phyloP scores from a whole-genome alignment of 805 yeast genomes.

The Ogataea haglerorum region DNA sequence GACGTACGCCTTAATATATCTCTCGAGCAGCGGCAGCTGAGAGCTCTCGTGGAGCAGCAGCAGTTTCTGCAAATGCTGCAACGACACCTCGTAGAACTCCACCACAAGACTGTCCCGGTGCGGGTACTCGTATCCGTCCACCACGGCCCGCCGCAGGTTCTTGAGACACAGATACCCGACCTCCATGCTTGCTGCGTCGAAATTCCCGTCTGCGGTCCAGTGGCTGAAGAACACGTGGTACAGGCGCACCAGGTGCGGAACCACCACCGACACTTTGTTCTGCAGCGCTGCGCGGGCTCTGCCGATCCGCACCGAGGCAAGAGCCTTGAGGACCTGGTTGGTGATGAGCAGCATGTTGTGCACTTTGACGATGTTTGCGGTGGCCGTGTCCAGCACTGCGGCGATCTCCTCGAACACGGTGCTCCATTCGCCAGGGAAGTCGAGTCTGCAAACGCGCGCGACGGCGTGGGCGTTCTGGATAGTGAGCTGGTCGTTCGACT shows the following conservation, averaged over 20 bases:
- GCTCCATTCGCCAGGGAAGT: slow-evolving; percentile 89
- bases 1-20: slow-evolving; percentile 69
- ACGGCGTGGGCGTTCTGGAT: slow-evolving; percentile 84
- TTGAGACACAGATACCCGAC: slow-evolving; percentile 77
- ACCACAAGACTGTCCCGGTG: slow-evolving; percentile 54
- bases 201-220: slow-evolving; percentile 48
- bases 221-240: slow-evolving; percentile 57
- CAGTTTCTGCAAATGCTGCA: slow-evolving; percentile 58
- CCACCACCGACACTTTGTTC: slow-evolving; percentile 59
- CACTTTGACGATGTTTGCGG: slow-evolving; percentile 48
- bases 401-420: slow-evolving; percentile 64
- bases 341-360: slow-evolving; percentile 63
- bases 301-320: slow-evolving; percentile 79
- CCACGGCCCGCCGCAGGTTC: slow-evolving; percentile 65
- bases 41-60: slow-evolving; percentile 50
- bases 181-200: slow-evolving; percentile 58
- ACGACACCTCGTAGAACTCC: slow-evolving; percentile 56
- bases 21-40: slow-evolving; percentile 52
- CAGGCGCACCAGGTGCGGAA: slow-evolving; percentile 55
- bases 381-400: slow-evolving; percentile 41
- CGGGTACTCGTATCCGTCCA: slow-evolving; percentile 72
- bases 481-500: slow-evolving; percentile 68
- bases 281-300: slow-evolving; percentile 76
- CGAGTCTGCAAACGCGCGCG: slow-evolving; percentile 74
- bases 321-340: slow-evolving; percentile 73